Base-by-base conservation (phyloP, 148 eudicot species). In the Gaultheria prostrata region DNA sequence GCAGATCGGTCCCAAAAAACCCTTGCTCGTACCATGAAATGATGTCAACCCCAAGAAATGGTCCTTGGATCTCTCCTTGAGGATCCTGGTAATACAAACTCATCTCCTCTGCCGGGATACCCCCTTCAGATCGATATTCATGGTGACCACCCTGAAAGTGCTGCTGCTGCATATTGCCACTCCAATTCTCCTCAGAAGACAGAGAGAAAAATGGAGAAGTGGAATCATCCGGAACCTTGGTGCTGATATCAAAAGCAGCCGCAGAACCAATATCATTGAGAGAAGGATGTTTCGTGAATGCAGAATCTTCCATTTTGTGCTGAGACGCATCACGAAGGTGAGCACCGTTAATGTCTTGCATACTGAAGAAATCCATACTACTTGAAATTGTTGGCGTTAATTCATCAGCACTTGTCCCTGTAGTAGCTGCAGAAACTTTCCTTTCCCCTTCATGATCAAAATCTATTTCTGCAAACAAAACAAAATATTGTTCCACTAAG, bases 21-120 rank as follows among this genome's bases (percentile, higher is more conserved):
- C 99, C 99, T 90, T 94, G 99, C 50, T 94, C 97, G 85, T 92
- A 97, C 99, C 99, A 97, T 46, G 97, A 93, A 78, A 97, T 93
- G 82, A 97, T 91, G 86, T 97, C 99, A 79, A 85, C 94, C 30
- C 99, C 99, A 72, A 94, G 98, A 90, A 97, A 96, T 50, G 99
- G 99, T 50, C 99, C 99, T 87, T 97, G 99, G 20, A 93, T 88
- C 79, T 93, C 95, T 78, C 98, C 98, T 89, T 97, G 99, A 77
- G 99, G 99, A 89, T 97, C 99, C 76, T 85, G 86, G 77, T 97
- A 97, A 82, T 72, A 92, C 83, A 97, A 86, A 82, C 93, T 92
- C 82, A 97, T 83, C 82, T 97, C 99, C 89, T 94, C 98, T 8
- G 93, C 91, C 24, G 90, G 85, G 56, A 76, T 85, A 83, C 84